A percentile compares a stretch with the other conserved stretches of the same genome.
Conservation (phyloP, 2,329 filamentous ascomycete species). For the Westerdykella ornata region DNA sequence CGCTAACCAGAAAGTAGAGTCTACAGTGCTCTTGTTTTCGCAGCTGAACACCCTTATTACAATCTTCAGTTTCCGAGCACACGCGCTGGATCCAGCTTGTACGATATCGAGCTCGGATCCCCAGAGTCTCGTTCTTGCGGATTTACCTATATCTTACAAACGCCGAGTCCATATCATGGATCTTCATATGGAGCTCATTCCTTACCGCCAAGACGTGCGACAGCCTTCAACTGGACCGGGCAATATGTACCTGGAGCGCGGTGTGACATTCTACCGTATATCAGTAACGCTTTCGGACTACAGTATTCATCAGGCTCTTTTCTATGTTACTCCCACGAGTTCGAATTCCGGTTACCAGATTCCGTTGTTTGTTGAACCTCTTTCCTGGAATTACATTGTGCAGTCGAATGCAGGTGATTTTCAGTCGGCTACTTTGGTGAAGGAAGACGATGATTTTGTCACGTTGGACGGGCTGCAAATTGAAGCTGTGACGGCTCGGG, state of each 20-base stretch:
- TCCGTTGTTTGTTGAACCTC: constrained; percentile 10
- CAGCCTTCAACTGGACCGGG: constrained; percentile 5
- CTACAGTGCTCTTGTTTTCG: constrained; percentile 29
- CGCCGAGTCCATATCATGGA: constrained; percentile 5
- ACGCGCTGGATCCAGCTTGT: constrained; percentile 4
- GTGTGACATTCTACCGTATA: constrained; percentile 23
- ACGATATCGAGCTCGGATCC: constrained; percentile 23
- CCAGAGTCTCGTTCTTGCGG: constrained; percentile 13
- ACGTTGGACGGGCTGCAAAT: constrained; percentile 19
- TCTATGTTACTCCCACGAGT: constrained; percentile 9
- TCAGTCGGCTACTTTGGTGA: constrained; percentile 2
- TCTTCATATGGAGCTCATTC: constrained; percentile 17
- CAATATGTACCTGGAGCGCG: constrained; percentile 11
- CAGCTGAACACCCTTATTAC: constrained; percentile 25
- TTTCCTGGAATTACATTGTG: constrained; percentile 12
- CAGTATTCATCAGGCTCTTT: constrained; percentile 21
- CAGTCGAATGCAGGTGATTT: neutral
- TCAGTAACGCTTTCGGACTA: constrained; percentile 18
- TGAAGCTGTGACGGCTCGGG: neutral
- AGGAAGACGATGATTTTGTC: constrained; percentile 24
- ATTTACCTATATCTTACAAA: neutral
- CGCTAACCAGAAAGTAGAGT: constrained; percentile 22
- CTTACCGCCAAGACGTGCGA: constrained; percentile 6
- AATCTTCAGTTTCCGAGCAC: constrained; percentile 22
- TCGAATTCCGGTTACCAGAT: neutral